Conservation (phyloP, 1,284 basidiomycete genomes). For the Apiotrichum veenhuisii region DNA sequence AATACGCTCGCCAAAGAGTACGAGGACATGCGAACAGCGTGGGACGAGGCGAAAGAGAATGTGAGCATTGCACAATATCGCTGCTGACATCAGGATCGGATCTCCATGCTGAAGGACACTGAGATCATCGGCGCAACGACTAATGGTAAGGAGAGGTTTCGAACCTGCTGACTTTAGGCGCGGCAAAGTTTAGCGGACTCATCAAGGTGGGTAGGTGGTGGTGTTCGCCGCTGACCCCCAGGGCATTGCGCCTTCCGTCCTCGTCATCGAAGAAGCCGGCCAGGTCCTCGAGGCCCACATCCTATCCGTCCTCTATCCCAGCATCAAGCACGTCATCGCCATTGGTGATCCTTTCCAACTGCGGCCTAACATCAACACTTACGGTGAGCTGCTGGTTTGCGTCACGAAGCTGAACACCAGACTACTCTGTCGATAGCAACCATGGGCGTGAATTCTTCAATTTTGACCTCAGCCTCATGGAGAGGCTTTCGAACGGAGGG, state of each 20-base stretch:
- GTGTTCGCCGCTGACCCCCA: conserved; percentile 28
- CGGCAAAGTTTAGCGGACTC: conserved; percentile 55
- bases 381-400: conserved; percentile 31
- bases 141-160: conserved; percentile 52
- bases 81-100: conserved; percentile 39
- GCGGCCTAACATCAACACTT: conserved; percentile 63
- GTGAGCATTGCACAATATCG: conserved; percentile 3
- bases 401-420: no score
- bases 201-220: conserved; percentile 53
- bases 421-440: conserved; percentile 57
- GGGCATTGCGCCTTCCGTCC: conserved; percentile 57
- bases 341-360: conserved; percentile 70
- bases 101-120: conserved; percentile 54
- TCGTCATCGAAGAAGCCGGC: conserved; percentile 68
- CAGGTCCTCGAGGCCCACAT: conserved; percentile 73
- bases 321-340: conserved; percentile 54
- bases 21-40: neutral
- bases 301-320: conserved; percentile 59
- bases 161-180: conserved; percentile 52
- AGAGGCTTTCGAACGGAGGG: conserved; percentile 55
- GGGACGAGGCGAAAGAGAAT: conserved; percentile 64
- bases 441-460: conserved; percentile 54
- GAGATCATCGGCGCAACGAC: conserved; percentile 70
- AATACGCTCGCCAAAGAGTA: conserved; percentile 28
- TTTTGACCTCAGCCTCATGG: conserved; percentile 65